phyloP scores from a whole-genome alignment of 2,329 filamentous ascomycete genomes.

The Paracorniculantispora psalliotae region DNA sequence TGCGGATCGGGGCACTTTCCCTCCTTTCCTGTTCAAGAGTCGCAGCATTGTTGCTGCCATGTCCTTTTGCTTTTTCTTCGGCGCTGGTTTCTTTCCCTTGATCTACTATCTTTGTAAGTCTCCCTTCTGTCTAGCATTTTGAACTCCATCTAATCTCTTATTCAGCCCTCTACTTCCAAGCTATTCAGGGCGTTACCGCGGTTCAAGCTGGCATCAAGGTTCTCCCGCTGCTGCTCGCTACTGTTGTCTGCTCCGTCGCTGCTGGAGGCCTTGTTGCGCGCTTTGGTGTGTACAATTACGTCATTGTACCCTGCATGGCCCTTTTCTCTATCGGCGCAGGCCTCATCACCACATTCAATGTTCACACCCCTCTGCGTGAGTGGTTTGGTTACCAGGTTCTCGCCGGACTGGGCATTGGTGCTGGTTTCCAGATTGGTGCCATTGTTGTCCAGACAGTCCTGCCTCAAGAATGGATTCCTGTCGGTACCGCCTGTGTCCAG shows the following conservation, averaged over 20 bases:
- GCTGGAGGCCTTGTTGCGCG: constrained; percentile 26
- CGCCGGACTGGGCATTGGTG: constrained; percentile 37
- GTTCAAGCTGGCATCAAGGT: constrained; percentile 22
- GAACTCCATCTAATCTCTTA: constrained; percentile 38
- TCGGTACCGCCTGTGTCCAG: constrained; percentile 38
- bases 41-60: constrained; percentile 37
- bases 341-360: constrained; percentile 35
- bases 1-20: constrained; percentile 40
- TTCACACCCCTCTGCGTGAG: constrained; percentile 25
- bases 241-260: constrained; percentile 10
- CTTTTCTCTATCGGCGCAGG: constrained; percentile 29
- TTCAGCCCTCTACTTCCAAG: constrained; percentile 41
- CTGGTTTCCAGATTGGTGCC: constrained; percentile 37
- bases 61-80: constrained; percentile 45
- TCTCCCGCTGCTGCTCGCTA: constrained; percentile 16
- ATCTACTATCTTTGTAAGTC: constrained; percentile 39
- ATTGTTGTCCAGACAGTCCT: constrained; percentile 41
- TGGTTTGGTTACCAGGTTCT: constrained; percentile 44
- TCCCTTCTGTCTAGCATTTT: constrained; percentile 41
- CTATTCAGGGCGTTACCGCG: constrained; percentile 32
- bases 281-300: constrained; percentile 36
- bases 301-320: constrained; percentile 31
- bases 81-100: constrained; percentile 47
- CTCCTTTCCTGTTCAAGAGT: constrained; percentile 40
- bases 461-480: constrained; percentile 34